Evolutionary conservation across 2,329 filamentous ascomycete species (phyloP).

Genomic region (Colletotrichum sp.): DNA sequence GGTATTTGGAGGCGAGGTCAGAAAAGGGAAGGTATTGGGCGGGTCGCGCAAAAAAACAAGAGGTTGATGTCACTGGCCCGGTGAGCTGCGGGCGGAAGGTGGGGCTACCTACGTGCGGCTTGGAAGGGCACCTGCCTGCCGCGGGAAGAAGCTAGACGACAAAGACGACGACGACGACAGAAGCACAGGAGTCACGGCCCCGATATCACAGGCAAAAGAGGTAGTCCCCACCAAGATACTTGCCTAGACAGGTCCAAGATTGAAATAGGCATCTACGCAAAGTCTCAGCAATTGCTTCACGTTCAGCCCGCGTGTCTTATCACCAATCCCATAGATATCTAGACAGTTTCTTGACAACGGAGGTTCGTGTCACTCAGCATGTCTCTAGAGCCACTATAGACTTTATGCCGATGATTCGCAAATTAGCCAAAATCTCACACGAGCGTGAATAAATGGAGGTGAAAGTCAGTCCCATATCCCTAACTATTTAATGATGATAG

Average conservation of each 20-base stretch:
- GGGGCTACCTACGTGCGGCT: background rate
- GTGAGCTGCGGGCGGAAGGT: constrained; percentile 4
- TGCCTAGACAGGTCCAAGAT: background rate
- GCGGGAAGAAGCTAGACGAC: background rate
- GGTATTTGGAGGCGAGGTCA: background rate
- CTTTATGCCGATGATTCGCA: background rate
- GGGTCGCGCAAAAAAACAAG: background rate
- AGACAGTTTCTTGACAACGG: background rate
- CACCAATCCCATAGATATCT: background rate
- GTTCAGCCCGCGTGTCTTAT: background rate
- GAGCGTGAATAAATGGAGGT: background rate
- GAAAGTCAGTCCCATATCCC: constrained; percentile 4
- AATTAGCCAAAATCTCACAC: background rate
- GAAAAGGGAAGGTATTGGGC: constrained; percentile 2
- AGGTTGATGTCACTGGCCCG: constrained; percentile 10
- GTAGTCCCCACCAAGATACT: background rate
- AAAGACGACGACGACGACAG: background rate
- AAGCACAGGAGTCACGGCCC: background rate
- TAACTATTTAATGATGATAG: constrained; percentile 3
- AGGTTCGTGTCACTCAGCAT: background rate
- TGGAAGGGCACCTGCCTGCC: background rate
- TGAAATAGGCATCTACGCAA: background rate
- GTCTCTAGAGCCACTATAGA: background rate
- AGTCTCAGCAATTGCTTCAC: background rate
- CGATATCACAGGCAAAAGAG: background rate